Evolutionary conservation across 306 rosid genomes (phyloP), one percentile per base, ranked within the genome.

Genomic region (Glycine tomentella): DNA sequence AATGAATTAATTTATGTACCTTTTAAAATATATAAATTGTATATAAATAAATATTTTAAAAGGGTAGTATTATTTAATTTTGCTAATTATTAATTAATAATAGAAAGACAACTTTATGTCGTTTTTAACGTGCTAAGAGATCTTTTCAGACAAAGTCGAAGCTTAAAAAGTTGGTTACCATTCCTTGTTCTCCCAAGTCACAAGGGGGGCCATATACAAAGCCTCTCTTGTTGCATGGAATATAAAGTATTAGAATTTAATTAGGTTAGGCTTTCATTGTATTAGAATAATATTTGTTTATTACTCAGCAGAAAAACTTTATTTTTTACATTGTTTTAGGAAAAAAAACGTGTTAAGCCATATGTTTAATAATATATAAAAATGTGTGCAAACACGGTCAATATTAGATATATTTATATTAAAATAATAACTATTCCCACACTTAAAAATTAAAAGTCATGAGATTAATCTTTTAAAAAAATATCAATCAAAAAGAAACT

Each of bases 101-200:
- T 7, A 46, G n/a, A 70, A 58, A 10, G 63, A 70, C 13, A n/a
- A 46, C 15, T 9, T 46, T 34, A 68, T 55, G 62, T 80, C 53
- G 14, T 50, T 79, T 58, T 46, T 58, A 79, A 70, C 69, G 44
- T 58, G 77, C 52, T 34, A 7, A 20, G 55, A 66, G 61, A 46
- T 81, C 4, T 75, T 56, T 81, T 62, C 20, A 34, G 53, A 75
- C 25, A 75, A 75, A 58, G 76, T 75, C 15, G 9, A 50, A 34
- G 17, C 51, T 57, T 56, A 58, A 38, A 82, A 76, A 76, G 73
- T 57, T 36, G 77, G 85, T 48, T 15, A 45, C 69, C 57, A 63
- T 68, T 63, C 66, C n/a, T 62, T 46, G 42, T 38, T 81, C 61
- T 72, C 59, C 42, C 69, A 4, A 62, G 65, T 61, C 68, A 10